Percentiles rank a stretch among this genome's conserved stretches.
Evolutionary conservation across 139 green algal species (phyloP).

Genomic region (Chlamydomonas asymmetrica): DNA sequence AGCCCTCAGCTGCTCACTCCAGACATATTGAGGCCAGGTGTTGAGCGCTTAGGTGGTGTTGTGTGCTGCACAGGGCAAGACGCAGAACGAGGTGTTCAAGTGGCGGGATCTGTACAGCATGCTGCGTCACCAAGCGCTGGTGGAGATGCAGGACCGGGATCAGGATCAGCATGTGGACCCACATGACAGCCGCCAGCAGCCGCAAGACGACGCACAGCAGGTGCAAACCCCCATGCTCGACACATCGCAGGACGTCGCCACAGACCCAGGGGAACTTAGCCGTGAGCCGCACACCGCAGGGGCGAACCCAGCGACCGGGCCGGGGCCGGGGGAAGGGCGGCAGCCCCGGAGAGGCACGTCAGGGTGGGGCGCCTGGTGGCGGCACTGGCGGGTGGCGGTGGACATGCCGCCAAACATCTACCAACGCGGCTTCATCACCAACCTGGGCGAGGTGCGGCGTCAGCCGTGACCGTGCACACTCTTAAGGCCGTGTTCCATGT

Average conservation of each 20-base stretch:
- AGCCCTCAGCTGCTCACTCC: no score
- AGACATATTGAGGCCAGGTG: no score
- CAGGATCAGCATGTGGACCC: no score
- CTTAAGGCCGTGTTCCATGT: no score
- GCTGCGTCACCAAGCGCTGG: neutral
- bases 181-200: no score
- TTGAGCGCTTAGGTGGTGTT: neutral
- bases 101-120: constrained; percentile 26
- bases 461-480: no score
- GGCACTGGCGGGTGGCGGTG: neutral
- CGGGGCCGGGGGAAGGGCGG: neutral
- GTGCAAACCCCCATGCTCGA: neutral
- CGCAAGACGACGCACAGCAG: constrained; percentile 1
- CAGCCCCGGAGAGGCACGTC: neutral
- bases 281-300: no score
- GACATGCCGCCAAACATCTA: constrained; percentile 23
- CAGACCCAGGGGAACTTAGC: neutral
- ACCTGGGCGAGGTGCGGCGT: constrained; percentile 33
- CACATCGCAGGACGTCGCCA: neutral
- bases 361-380: neutral
- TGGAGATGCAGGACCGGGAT: no score
- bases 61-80: constrained; percentile 21
- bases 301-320: neutral
- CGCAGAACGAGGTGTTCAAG: constrained; percentile 51
- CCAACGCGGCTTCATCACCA: constrained; percentile 24